Percentiles rank a stretch among this genome's conserved stretches.
These are phyloP conservation scores for Penicillium thymicola DNA, from an alignment of 2,329 filamentous ascomycete species.

Conservation along the genomic window DNA sequence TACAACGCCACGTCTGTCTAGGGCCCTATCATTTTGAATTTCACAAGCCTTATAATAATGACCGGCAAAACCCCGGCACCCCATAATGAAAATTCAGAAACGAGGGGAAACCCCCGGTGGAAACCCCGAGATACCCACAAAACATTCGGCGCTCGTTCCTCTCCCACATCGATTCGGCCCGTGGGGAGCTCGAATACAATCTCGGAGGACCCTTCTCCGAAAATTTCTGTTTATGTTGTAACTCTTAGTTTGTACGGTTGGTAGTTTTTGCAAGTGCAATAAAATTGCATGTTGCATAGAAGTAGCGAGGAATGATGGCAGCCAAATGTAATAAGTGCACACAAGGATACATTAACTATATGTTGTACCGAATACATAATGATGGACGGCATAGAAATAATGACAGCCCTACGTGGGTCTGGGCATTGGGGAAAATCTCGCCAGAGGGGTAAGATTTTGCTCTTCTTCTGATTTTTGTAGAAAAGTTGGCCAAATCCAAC, in stretches of 20 bases:
- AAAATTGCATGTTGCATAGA: background rate
- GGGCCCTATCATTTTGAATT: background rate
- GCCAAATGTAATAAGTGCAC: background rate
- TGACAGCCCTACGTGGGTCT: constrained; percentile 1
- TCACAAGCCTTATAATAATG: background rate
- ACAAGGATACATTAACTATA: background rate
- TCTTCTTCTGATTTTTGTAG: background rate
- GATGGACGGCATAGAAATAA: no score
- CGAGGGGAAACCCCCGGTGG: background rate
- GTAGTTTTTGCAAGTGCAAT: background rate
- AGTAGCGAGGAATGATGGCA: background rate
- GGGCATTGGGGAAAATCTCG: background rate
- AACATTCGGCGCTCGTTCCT: background rate
- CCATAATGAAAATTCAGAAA: background rate
- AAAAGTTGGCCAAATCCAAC: background rate
- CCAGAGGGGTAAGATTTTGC: background rate
- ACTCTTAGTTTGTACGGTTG: no score
- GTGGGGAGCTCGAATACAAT: background rate
- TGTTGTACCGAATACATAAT: background rate
- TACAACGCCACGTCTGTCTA: background rate
- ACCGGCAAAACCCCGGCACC: background rate
- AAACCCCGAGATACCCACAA: background rate
- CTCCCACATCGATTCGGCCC: background rate
- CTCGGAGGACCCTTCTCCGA: background rate
- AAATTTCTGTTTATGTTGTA: no score